Evolutionary conservation across 495 filamentous ascomycete genomes (phyloP), one percentile per base, ranked within the genome.

Genomic region (Aspergillus biplanus): DNA sequence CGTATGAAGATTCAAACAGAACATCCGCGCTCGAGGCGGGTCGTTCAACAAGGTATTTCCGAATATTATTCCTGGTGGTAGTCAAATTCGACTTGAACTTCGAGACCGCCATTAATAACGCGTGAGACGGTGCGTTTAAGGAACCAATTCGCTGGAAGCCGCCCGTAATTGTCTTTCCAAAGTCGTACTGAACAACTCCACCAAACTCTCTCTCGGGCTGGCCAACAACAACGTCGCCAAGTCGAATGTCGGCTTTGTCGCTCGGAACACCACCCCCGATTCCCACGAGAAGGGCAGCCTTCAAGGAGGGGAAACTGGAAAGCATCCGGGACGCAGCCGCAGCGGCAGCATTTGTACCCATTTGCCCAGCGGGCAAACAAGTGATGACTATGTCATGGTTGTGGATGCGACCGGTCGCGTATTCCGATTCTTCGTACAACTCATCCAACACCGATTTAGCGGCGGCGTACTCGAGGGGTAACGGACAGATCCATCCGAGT

Each of bases 211-310:
- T 44, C 27, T 31, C 57, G 15, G 71, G 71, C 32, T 65, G 59
- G 37, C 74, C 73, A 21, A 77, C 67, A 3, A 77, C 73, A 15
- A 78, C 63, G 67, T 77, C 73, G 12, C 76, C 74, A 2, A 78
- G 68, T 11, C 71, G 67, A 50, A 77, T 71, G 64, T 73, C 69
- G 16, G 59, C 52, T 33, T 54, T 62, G 37, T 48, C 44, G 5
- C 49, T 64, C 31, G 75, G 75, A 3, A 71, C 69, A 7, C 74
- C 73, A 1, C 71, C 75, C 6, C 75, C 75, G 46, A 79, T 75
- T n/a, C 75, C 75, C 3, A 76, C 72, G 64, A 76, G 65, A 34
- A 78, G 34, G 1, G 44, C 64, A 52, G 71, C 69, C 21, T 61
- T 50, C 21, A 78, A 50, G 15, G 52, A 37, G 4, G 53, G 39